phyloP scores from a whole-genome alignment of 2,329 filamentous ascomycete species.

The Trichoderma polysporum region DNA sequence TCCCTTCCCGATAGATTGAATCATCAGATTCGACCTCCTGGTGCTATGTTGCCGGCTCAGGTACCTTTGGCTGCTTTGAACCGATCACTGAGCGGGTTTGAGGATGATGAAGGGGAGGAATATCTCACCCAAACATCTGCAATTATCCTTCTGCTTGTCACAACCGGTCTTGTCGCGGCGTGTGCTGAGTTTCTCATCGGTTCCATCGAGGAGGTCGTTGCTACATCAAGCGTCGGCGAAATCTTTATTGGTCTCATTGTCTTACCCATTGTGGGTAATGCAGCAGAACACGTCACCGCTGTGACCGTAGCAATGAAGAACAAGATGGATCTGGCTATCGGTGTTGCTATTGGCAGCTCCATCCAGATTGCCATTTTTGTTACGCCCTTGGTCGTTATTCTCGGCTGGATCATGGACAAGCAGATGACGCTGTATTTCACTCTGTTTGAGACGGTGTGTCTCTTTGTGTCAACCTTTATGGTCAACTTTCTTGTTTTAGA shows the following conservation, averaged over 20 bases:
- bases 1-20: slow-evolving; percentile 68
- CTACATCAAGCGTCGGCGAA: slow-evolving; percentile 56
- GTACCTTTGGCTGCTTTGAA: slow-evolving; percentile 41
- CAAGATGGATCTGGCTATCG: slow-evolving; percentile 74
- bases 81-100: slow-evolving; percentile 31
- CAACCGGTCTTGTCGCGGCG: slow-evolving; percentile 64
- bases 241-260: slow-evolving; percentile 71
- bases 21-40: slow-evolving; percentile 46
- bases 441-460: slow-evolving; percentile 81
- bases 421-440: slow-evolving; percentile 84
- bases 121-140: slow-evolving; percentile 57
- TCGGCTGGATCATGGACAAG: slow-evolving; percentile 67
- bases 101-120: slow-evolving; percentile 38
- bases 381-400: slow-evolving; percentile 67
- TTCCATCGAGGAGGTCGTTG: slow-evolving; percentile 64
- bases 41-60: slow-evolving; percentile 50
- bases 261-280: slow-evolving; percentile 71
- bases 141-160: slow-evolving; percentile 60
- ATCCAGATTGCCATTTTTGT: slow-evolving; percentile 73
- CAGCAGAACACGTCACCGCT: slow-evolving; percentile 70
- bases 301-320: slow-evolving; percentile 71
- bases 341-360: slow-evolving; percentile 67
- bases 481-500: slow-evolving; percentile 87
- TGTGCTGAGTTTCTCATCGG: slow-evolving; percentile 71
- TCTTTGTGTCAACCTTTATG: slow-evolving; percentile 81